Evolutionary conservation across 2,329 filamentous ascomycete genomes (phyloP), one percentile per base, ranked within the genome.

Genomic region (Nannizzia gypsea): DNA sequence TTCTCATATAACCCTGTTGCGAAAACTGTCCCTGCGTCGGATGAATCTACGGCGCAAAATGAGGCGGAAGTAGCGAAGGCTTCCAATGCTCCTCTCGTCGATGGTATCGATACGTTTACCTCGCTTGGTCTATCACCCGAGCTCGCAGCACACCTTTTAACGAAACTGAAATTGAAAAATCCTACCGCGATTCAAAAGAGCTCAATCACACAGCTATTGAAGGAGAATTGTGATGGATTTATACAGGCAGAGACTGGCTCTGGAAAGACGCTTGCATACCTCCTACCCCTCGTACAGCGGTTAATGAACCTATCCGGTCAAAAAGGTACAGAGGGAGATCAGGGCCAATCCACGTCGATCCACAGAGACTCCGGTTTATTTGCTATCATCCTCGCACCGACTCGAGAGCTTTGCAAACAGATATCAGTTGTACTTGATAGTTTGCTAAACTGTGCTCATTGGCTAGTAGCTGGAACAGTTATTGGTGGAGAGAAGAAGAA

Each of bases 211-310:
- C 86, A 93, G 66, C 76, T 99, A 63, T 74, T 95, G 50, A 85
- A 85, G 46, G 86, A 87, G 58, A 88, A 95, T 66, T 85, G 83
- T 52, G 93, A 99, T 76, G 91, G 91, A 1, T 99, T 99, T 68
- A 87, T 99, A 36, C 93, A 97, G 72, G 95, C 93, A 2, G 88
- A 99, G 75, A 99, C 93, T 0, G 93, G 93, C 66, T 99, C 93
- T 0, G 93, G 93, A 75, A 99, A 99, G 76, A 99, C 93, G 0
- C 76, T 99, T 62, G 89, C 93, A n/a, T 99, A 99, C 71, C 80
- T 99, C 3, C 77, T 99, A 5, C 93, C 93, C 1, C 87, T 99
- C 54, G 85, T 99, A 22, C 89, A 99, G 70, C 82, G 90, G 24
- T 87, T 99, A 20, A 83, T 96, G 73, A 81, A 85, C 13, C 80